Evolutionary conservation across 257 asterid genomes (phyloP).

Genomic region (Pogostemon cablin): DNA sequence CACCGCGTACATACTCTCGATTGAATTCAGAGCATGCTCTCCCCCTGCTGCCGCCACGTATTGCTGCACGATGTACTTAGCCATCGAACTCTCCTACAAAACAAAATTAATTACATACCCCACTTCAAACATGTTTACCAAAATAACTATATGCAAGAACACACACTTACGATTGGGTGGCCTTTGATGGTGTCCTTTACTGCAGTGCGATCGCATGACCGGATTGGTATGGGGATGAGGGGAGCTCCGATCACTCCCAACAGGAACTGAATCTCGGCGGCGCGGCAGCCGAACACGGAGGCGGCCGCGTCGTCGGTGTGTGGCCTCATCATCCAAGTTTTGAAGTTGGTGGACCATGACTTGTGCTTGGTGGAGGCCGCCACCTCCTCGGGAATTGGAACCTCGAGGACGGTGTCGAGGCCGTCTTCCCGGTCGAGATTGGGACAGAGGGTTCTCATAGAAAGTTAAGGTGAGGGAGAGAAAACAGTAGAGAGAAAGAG

Average conservation of each 20-base stretch:
- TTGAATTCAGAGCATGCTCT: conserved; percentile 67
- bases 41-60: conserved; percentile 95
- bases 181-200: conserved; percentile 44
- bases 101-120: neutral
- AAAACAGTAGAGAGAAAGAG: neutral
- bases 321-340: conserved; percentile 55
- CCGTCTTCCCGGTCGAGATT: conserved; percentile 70
- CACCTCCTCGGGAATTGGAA: conserved; percentile 79
- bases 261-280: conserved; percentile 67
- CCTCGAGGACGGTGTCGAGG: conserved; percentile 85
- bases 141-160: too few relatives aligned
- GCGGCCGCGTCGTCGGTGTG: conserved; percentile 36
- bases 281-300: conserved; percentile 50
- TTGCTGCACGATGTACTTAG: conserved; percentile 87
- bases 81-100: conserved; percentile 85
- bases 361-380: conserved; percentile 38
- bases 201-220: conserved; percentile 37
- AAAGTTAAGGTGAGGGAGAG: neutral
- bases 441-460: conserved; percentile 81
- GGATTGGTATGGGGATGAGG: conserved; percentile 56
- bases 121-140: too few relatives aligned
- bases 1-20: conserved; percentile 83
- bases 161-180: conserved; percentile 59
- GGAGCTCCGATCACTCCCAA: conserved; percentile 87
- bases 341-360: conserved; percentile 54